Evolutionary conservation across 495 filamentous ascomycete species (phyloP).

Genomic region (Tricharina praecox): DNA sequence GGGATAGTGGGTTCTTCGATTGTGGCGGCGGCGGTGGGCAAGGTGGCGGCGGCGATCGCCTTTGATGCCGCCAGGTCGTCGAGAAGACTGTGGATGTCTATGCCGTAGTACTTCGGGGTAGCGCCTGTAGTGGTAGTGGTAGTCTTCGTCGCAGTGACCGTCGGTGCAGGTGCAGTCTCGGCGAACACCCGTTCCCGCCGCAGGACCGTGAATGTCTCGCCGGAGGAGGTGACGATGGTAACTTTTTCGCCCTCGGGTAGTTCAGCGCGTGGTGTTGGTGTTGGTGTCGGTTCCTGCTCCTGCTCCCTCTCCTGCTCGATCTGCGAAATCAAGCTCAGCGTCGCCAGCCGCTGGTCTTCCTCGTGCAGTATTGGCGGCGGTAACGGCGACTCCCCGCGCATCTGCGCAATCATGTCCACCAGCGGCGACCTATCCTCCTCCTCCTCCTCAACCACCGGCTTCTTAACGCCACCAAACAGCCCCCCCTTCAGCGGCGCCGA

Average conservation of each 20-base stretch:
- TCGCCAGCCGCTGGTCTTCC: background rate
- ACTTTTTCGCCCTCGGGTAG: background rate
- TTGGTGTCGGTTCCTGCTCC: background rate
- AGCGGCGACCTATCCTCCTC: background rate
- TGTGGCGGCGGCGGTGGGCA: background rate
- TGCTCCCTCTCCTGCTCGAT: background rate
- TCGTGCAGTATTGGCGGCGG: background rate
- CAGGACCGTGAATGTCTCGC: constrained; percentile 11
- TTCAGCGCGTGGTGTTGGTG: background rate
- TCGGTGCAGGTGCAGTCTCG: too few relatives aligned
- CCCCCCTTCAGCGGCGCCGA: background rate
- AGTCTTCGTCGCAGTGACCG: background rate
- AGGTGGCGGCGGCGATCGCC: background rate
- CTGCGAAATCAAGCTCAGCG: background rate
- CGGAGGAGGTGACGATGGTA: constrained; percentile 40
- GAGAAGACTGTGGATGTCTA: background rate
- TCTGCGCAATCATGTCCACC: background rate
- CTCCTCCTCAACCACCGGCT: background rate
- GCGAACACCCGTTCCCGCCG: constrained; percentile 1
- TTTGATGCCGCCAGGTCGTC: background rate
- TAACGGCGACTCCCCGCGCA: background rate
- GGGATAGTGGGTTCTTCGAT: too few relatives aligned
- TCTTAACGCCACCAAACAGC: background rate
- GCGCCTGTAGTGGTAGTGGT: background rate
- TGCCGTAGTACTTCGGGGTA: background rate